Base-by-base conservation (phyloP, 108 stramenopile genomes). In the Skeletonema menzelii region DNA sequence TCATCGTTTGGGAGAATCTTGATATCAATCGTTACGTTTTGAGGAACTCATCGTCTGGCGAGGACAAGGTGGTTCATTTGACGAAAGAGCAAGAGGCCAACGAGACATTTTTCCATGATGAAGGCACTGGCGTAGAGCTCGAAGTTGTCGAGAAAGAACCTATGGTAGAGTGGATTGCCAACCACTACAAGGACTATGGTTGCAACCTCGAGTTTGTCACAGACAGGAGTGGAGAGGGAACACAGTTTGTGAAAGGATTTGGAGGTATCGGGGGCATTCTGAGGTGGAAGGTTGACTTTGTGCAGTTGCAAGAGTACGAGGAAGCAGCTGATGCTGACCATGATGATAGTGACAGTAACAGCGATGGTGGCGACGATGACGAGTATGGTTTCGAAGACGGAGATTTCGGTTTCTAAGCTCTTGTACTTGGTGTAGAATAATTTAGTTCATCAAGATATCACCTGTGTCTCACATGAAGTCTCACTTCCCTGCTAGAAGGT, bases 201-300 rank as follows among this genome's bases (percentile, higher is more conserved):
- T 95, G 98, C 63, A 92, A 88, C 24, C 81, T 99, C 70, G 98
- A 99, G 87, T 99, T 98, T 83, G 92, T 99, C 59, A 99, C 98
- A 26, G 98, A 99, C 79, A 78, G 95, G 58, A 91, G 88, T 49
- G 91, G 97, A 37, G 98, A 99, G 76, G 99, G 99, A 27, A 95
- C 95, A 35, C 99, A 99, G 77, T 99, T 99, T 62, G 96, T 96
- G 63, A 95, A 96, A 74, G 99, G 99, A 28, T 99, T 99, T 83
- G 99, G 99, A 24, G 99, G 99, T 5, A 97, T 99, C 65, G 99
- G 99, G 19, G 99, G 98, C 6, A 94, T 97, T 57, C 76, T 99
- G 65, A 85, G 99, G 62, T 99, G 99, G 99, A 96, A 95, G 83
- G 98, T 97, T 5, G 95, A 97, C 82, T 97, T 99, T 80, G 79